Evolutionary conservation across 176 grass and related monocot species (phyloP), one percentile per base, ranked within the genome.

Genomic region (Microstegium vimineum): DNA sequence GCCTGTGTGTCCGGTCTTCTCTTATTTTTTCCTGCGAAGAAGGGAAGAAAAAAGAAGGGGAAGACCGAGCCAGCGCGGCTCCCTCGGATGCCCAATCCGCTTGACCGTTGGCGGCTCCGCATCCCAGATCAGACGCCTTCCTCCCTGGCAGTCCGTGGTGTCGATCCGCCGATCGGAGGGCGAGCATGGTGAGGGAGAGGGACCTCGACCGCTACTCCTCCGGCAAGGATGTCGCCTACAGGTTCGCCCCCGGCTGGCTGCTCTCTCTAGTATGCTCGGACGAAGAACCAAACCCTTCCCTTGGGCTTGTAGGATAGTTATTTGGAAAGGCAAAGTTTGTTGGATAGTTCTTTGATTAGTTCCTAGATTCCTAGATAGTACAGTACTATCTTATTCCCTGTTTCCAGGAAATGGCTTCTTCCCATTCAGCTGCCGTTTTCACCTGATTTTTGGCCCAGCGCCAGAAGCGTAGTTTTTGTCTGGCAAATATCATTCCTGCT

Each of bases 141-240:
- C n/a, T 60, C 22, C 22, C 54, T n/a, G n/a, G n/a, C n/a, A n/a
- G n/a, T n/a, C n/a, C n/a, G 9, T 28, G 72, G 2, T 30, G 18
- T 15, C 22, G 45, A 12, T 56, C 73, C 0, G 51, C 11, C 61
- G 40, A 34, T 11, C 27, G 62, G 23, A 20, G 38, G 20, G 10
- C 7, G 51, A 65, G 75, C 15, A 83, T 83, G 73, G 71, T 62
- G 76, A 89, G 68, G n/a, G n/a, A n/a, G n/a, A n/a, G n/a, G 81
- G 10, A 56, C 20, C 82, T 89, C 83, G 66, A 76, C 34, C 69
- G 76, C 52, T 71, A 34, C 70, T 80, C 76, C 79, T 94, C 92
- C 68, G 22, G 31, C 56, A 85, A 83, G 6, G 92, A 94, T 57
- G 92, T 94, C 62, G 42, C 87, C 79, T 94, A 94, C 81, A 85